phyloP scores from a whole-genome alignment of 192 early-diverging fungal species.

The Linderina pennispora region DNA sequence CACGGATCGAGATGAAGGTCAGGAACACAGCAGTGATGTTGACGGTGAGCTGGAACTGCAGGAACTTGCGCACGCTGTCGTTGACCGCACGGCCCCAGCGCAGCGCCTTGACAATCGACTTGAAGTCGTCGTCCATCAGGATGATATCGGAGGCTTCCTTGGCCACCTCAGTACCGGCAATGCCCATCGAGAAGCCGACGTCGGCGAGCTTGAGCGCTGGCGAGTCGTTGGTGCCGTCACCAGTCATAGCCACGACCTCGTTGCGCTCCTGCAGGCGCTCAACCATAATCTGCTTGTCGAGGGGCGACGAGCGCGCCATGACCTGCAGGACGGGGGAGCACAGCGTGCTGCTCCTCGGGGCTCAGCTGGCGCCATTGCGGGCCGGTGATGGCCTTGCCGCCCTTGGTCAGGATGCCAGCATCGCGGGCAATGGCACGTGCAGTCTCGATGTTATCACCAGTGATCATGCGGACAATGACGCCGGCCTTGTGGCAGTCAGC shows the following conservation, averaged over 20 bases:
- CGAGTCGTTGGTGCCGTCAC: constrained; percentile 83
- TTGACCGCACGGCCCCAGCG: constrained; percentile 79
- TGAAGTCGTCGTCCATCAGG: constrained; percentile 89
- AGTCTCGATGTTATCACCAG: constrained; percentile 78
- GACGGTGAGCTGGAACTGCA: constrained; percentile 81
- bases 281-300: constrained; percentile 87
- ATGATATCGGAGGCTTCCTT: constrained; percentile 81
- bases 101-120: constrained; percentile 68
- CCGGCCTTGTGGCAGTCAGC: constrained; percentile 71
- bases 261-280: constrained; percentile 60
- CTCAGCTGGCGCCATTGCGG: constrained; percentile 69
- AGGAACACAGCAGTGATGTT: constrained; percentile 73
- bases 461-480: constrained; percentile 88
- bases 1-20: constrained; percentile 62
- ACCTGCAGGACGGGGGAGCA: constrained; percentile 74
- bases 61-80: constrained; percentile 81
- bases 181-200: constrained; percentile 93
- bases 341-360: constrained; percentile 55
- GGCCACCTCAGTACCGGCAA: constrained; percentile 80
- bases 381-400: constrained; percentile 73
- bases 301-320: constrained; percentile 80
- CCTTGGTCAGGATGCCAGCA: constrained; percentile 75
- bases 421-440: constrained; percentile 85
- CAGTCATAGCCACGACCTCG: constrained; percentile 76
- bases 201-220: constrained; percentile 85